These are phyloP conservation scores for Trametes meyenii DNA, from an alignment of 768 basidiomycete species.

Conservation along the genomic window DNA sequence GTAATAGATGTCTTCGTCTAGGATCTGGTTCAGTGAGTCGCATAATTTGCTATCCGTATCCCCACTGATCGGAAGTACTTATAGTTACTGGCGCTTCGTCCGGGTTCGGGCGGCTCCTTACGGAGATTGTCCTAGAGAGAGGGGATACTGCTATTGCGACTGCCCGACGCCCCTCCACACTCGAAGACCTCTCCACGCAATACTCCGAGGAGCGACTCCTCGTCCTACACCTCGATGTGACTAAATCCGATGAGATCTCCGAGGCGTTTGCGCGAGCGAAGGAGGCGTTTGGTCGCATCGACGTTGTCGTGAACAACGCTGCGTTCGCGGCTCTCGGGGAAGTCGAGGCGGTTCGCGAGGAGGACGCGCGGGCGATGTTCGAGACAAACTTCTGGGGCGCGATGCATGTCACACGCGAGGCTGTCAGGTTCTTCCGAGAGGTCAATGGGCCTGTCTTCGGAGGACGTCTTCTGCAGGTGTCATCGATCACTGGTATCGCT, in stretches of 20 bases:
- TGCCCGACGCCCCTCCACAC: constrained; percentile 39
- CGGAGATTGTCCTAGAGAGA: constrained; percentile 38
- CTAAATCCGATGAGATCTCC: constrained; percentile 34
- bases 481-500: constrained; percentile 36
- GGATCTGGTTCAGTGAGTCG: too few relatives aligned
- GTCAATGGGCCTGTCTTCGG: constrained; percentile 24
- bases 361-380: constrained; percentile 39
- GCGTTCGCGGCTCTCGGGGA: constrained; percentile 37
- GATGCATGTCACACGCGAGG: constrained; percentile 21
- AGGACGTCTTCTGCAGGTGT: constrained; percentile 44
- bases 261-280: constrained; percentile 40
- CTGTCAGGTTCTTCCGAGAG: constrained; percentile 35
- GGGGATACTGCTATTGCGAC: constrained; percentile 49
- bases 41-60: too few relatives aligned
- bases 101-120: constrained; percentile 43
- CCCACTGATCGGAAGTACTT: too few relatives aligned
- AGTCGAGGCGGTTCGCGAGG: constrained; percentile 39
- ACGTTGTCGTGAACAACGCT: constrained; percentile 52
- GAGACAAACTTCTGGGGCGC: constrained; percentile 38
- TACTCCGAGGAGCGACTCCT: constrained; percentile 39
- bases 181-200: not conserved
- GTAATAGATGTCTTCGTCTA: too few relatives aligned
- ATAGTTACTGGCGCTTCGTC: constrained; percentile 46
- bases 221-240: constrained; percentile 45
- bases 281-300: constrained; percentile 44